These are phyloP conservation scores for Triticum aestivum DNA, from an alignment of 176 grass and related monocot genomes.

Conservation along the genomic window IWGSC_CS_RefSeq_v2.1 NC_057803.1:538400202-538400701, in stretches of 20 bases:
- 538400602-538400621: slow-evolving; percentile 65
- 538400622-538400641: slow-evolving; percentile 28
- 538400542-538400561: slow-evolving; percentile 64
- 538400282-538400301: slow-evolving; percentile 43
- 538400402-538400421: neutral
- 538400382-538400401: neutral
- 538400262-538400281: slow-evolving; percentile 52
- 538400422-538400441: too few relatives aligned
- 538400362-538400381: slow-evolving; percentile 37
- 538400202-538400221: slow-evolving; percentile 2
- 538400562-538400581: slow-evolving; percentile 65
- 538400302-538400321: slow-evolving; percentile 75
- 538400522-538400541: slow-evolving; percentile 64
- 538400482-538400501: neutral
- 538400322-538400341: slow-evolving; percentile 43
- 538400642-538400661: neutral
- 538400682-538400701: slow-evolving; percentile 56
- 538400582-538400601: slow-evolving; percentile 59
- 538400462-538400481: neutral
- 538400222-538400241: slow-evolving; percentile 49
- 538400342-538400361: slow-evolving; percentile 44
- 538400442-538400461: neutral
- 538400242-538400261: slow-evolving; percentile 53
- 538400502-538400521: slow-evolving; percentile 30
- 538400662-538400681: slow-evolving; percentile 42